Percentiles rank a stretch among this genome's conserved stretches.
Conservation (phyloP, 164 flowering plant species). For the Nymphaea colorata region DNA sequence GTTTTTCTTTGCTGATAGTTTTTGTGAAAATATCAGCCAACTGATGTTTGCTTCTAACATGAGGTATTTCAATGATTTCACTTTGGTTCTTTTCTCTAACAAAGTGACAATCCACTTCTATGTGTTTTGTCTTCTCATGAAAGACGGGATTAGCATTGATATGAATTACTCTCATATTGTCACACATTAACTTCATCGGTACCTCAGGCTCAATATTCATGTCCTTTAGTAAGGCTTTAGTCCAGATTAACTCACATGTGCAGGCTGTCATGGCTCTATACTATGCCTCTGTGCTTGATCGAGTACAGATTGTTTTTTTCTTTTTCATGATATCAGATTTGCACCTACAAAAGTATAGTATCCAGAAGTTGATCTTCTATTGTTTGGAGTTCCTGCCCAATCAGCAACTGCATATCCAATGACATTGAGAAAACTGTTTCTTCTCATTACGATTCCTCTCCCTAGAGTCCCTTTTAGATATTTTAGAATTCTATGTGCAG, state of each 20-base stretch:
- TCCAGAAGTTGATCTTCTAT: constrained; percentile 2
- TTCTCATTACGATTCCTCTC: too few species aligned
- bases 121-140: not conserved
- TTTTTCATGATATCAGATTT: not conserved
- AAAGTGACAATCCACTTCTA: not conserved
- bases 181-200: not conserved
- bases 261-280: not conserved
- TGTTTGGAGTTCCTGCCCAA: not conserved
- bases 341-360: not conserved
- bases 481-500: too few species aligned
- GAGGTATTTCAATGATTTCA: not conserved
- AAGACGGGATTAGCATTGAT: not conserved
- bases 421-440: not conserved
- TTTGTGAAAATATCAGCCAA: not conserved
- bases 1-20: not conserved
- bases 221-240: not conserved
- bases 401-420: not conserved
- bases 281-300: not conserved
- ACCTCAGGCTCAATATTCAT: not conserved
- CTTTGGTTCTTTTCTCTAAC: not conserved
- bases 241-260: not conserved
- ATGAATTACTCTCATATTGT: not conserved
- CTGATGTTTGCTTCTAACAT: not conserved
- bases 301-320: not conserved
- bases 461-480: too few species aligned